Conservation (phyloP, 345 rosid species). For the Populus simonii region DNA sequence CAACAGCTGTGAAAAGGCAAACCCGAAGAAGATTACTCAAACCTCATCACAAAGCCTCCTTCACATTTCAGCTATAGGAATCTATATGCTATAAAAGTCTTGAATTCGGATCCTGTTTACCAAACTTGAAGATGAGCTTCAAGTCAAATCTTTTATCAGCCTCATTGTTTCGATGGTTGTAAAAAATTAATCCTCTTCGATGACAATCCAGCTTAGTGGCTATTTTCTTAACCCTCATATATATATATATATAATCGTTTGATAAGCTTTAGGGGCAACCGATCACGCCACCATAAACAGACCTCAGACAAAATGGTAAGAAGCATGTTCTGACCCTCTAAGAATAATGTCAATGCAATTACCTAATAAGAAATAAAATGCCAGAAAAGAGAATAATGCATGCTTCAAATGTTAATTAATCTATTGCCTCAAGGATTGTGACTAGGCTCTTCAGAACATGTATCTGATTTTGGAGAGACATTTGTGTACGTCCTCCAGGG, state of each 20-base stretch:
- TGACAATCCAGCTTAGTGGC: background rate
- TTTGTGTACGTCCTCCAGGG: background rate
- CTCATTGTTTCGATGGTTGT: background rate
- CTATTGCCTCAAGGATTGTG: background rate
- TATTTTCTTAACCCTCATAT: background rate
- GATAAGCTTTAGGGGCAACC: background rate
- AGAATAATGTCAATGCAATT: background rate
- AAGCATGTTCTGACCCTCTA: background rate
- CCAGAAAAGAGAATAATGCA: background rate
- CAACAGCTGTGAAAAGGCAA: no score
- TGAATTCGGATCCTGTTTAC: background rate
- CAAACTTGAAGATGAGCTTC: background rate
- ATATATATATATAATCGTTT: background rate
- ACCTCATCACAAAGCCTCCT: no score
- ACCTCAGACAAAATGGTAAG: background rate
- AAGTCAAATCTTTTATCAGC: background rate
- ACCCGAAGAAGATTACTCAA: no score
- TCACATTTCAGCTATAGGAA: no score
- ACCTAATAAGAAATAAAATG: background rate
- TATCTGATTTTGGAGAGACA: slow-evolving; percentile 2
- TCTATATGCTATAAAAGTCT: no score
- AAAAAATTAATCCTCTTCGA: background rate
- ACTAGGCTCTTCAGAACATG: background rate
- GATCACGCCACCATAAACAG: background rate
- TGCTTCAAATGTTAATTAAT: background rate